Base-by-base conservation (phyloP, 1,284 basidiomycete species). In the Hemileia vastatrix region DNA sequence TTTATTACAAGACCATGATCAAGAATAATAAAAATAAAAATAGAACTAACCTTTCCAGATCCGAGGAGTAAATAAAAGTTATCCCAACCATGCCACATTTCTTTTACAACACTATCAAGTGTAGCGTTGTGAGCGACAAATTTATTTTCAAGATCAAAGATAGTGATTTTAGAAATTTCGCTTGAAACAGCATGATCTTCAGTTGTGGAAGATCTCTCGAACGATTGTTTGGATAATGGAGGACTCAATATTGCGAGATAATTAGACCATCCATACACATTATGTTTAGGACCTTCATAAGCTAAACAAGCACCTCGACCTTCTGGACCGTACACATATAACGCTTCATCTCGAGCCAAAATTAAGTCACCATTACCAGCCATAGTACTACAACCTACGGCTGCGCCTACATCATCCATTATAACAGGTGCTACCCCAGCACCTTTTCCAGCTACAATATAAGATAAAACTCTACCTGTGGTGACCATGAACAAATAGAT, bases 121-220 rank as follows among this genome's bases (percentile, higher is more conserved):
- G 86, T 82, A 5, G 84, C 86, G 0, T 84, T 84, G 72, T 88
- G 92, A 2, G 87, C 87, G 4, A 96, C 83, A 54, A 94, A 82
- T 78, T 93, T 93, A 78, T 94, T 95, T 75, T 92, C 88, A 24
- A 88, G 82, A 73, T 98, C 93, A 67, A 98, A 88, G 1, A 98
- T 82, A 0, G 87, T 87, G 45, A 98, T 83, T 70, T 88, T 91
- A 15, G 87, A 86, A 24, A 90, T 83, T 61, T 94, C 88, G 0
- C 9, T 69, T 19, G 61, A 64, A 3, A 47, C 54, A 15, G 36
- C 49, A 15, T 75, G 75, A 8, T 77, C 80, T 6, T 80, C 79
- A 2, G 83, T 81, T 32, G 51, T 13, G 43, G 13, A n/a, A 6
- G 43, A n/a, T 13, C 43, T 13, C 43, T n/a, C 13, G 13, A n/a